phyloP scores from a whole-genome alignment of 768 basidiomycete species.

The Leucogyrophana mollusca region DNA sequence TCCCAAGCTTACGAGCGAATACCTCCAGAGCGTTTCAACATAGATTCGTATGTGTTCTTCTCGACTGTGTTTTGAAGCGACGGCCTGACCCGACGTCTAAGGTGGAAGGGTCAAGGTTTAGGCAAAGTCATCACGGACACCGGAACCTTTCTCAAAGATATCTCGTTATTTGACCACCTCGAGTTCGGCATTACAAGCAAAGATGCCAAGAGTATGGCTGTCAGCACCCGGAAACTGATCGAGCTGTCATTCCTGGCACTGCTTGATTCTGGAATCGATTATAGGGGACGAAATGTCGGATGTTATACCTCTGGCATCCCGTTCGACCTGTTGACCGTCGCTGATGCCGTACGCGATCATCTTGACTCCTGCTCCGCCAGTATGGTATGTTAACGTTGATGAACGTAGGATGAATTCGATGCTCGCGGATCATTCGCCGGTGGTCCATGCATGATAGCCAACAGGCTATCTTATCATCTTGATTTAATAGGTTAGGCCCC shows the following conservation, averaged over 20 bases:
- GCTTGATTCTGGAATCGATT: constrained; percentile 48
- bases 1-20: constrained; percentile 31
- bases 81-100: too few relatives aligned
- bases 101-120: constrained; percentile 24
- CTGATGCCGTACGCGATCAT: constrained; percentile 25
- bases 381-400: not conserved
- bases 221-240: constrained; percentile 34
- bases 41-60: constrained; percentile 21
- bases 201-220: constrained; percentile 22
- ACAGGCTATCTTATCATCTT: constrained; percentile 41
- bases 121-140: constrained; percentile 27
- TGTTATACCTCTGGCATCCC: constrained; percentile 37
- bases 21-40: constrained; percentile 31
- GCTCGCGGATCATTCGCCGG: constrained; percentile 33
- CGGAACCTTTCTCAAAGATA: constrained; percentile 39
- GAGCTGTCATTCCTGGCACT: constrained; percentile 40
- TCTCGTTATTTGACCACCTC: constrained; percentile 33
- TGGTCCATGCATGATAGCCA: constrained; percentile 36
- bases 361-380: not conserved
- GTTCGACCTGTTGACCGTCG: constrained; percentile 21
- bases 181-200: constrained; percentile 34
- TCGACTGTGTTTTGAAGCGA: not conserved
- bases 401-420: constrained; percentile 33
- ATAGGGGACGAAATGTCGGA: constrained; percentile 40
- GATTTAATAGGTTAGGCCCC: constrained; percentile 21